Evolutionary conservation across 2,329 filamentous ascomycete genomes (phyloP), one percentile per base, ranked within the genome.

Genomic region (Dactylellina leptospora): DNA sequence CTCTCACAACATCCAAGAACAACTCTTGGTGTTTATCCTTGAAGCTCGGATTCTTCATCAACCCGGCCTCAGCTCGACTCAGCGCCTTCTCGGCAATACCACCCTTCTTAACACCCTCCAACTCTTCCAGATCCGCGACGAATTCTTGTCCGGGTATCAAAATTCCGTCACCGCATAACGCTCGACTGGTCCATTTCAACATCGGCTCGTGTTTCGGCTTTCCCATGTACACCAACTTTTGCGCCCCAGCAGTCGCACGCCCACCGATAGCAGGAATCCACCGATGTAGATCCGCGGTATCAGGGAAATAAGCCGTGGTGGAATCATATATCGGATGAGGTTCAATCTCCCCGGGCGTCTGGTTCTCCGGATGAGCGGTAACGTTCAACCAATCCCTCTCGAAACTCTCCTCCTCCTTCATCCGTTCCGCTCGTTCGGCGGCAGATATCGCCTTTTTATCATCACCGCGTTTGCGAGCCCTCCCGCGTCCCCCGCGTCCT

Each of bases 131-230:
- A 38, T 25, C 42, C 5, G 8, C 28, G 16, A 48, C 51, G 20
- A 42, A 61, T 25, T 59, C 58, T 47, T 58, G 11, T 8, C 66
- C 66, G 5, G 66, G 66, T 3, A 53, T 22, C 33, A 71, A 44
- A n/a, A 71, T 71, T 8, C 58, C 66, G 45, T 71, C 66, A 3
- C 66, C 66, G 3, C 61, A 22, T 3, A 71, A 23, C 18, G 66
- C 66, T 9, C 48, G 48, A 4, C 23, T 18, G 1, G 66, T 40
- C 42, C 60, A 71, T 51, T 58, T 47, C 23, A 62, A 22, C 58
- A 71, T 71, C 25, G 53, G 53, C 51, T 71, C 66, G n/a, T 38
- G n/a, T 45, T 71, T 71, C 18, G 66, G 66, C 44, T 71, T 71
- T 1, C 53, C 44, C 18, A 61, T 28, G 40, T 55, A 71, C 27